A percentile compares a stretch with the other conserved stretches of the same genome.
Evolutionary conservation across 495 filamentous ascomycete genomes (phyloP).

Genomic region (Neurospora pannonica): DNA sequence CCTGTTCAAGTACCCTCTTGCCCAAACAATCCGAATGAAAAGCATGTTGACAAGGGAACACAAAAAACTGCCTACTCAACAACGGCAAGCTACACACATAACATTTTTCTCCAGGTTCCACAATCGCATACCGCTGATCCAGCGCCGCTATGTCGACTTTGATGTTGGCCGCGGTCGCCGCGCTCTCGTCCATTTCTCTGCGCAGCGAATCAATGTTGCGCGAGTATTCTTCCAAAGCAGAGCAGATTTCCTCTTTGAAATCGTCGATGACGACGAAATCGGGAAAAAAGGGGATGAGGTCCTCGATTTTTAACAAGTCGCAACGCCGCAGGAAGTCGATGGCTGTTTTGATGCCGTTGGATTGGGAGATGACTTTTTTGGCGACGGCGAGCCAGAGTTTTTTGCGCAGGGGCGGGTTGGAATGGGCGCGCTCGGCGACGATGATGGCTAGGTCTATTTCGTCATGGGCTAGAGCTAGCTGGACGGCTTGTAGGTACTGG

Average conservation of each 20-base stretch:
- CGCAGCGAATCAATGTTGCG: slow-evolving; percentile 83
- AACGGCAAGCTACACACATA: slow-evolving; percentile 79
- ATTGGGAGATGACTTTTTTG: slow-evolving; percentile 76
- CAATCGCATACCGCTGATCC: slow-evolving; percentile 86
- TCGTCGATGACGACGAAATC: slow-evolving; percentile 99
- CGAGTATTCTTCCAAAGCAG: slow-evolving; percentile 83
- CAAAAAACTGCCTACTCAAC: slow-evolving; percentile 86
- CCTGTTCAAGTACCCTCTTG: slow-evolving; percentile 67
- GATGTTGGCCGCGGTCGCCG: slow-evolving; percentile 79
- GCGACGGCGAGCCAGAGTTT: slow-evolving; percentile 92
- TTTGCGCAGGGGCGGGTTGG: slow-evolving; percentile 73
- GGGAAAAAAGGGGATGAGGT: slow-evolving; percentile 95
- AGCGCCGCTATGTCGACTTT: slow-evolving; percentile 74
- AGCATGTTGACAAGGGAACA: slow-evolving; percentile 95
- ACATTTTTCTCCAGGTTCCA: slow-evolving; percentile 92
- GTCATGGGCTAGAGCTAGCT: slow-evolving; percentile 78
- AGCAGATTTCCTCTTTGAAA: slow-evolving; percentile 97
- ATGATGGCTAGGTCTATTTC: slow-evolving; percentile 82
- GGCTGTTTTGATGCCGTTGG: slow-evolving; percentile 79
- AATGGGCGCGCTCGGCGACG: slow-evolving; percentile 78
- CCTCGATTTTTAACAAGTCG: slow-evolving; percentile 87
- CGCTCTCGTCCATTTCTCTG: slow-evolving; percentile 90
- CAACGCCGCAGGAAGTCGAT: slow-evolving; percentile 90
- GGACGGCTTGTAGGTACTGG: slow-evolving; percentile 83
- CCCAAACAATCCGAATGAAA: slow-evolving; percentile 93